Percentiles rank a stretch among this genome's conserved stretches.
phyloP scores from a whole-genome alignment of 441 rosid genomes.

The Sinapis alba region DNA sequence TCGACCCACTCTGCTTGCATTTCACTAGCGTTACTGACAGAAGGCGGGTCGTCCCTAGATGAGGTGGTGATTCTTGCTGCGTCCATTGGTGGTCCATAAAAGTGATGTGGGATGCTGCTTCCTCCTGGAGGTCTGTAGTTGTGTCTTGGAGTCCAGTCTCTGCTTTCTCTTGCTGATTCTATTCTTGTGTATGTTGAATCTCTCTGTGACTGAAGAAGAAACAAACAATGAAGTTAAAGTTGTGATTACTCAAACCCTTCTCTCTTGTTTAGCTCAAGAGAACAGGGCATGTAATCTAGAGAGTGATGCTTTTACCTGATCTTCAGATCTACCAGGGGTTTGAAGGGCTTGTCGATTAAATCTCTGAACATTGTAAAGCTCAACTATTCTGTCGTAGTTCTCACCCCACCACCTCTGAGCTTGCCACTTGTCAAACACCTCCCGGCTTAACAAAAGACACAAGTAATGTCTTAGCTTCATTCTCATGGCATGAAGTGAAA shows the following conservation, averaged over 20 bases:
- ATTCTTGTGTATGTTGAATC: slow-evolving; percentile 79
- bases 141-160: slow-evolving; percentile 78
- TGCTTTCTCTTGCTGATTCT: slow-evolving; percentile 69
- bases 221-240: slow-evolving; percentile 9
- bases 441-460: slow-evolving; percentile 62
- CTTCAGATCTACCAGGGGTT: slow-evolving; percentile 91
- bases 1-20: slow-evolving; percentile 93
- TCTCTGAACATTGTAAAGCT: slow-evolving; percentile 98
- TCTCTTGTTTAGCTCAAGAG: too few species aligned
- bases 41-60: slow-evolving; percentile 85
- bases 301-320: slow-evolving; percentile 59
- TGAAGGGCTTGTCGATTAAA: slow-evolving; percentile 94
- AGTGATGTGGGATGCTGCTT: slow-evolving; percentile 44
- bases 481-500: neutral
- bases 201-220: slow-evolving; percentile 50
- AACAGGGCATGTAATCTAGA: slow-evolving; percentile 2
- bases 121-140: slow-evolving; percentile 45
- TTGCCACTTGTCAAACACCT: slow-evolving; percentile 96
- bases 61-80: slow-evolving; percentile 81
- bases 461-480: slow-evolving; percentile 8
- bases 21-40: slow-evolving; percentile 91
- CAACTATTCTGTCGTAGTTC: slow-evolving; percentile 95
- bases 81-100: slow-evolving; percentile 47
- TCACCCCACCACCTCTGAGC: slow-evolving; percentile 99
- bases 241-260: too few species aligned